Evolutionary conservation across 139 green algal genomes (phyloP).

Genomic region (Chlamydomonas asymmetrica): DNA sequence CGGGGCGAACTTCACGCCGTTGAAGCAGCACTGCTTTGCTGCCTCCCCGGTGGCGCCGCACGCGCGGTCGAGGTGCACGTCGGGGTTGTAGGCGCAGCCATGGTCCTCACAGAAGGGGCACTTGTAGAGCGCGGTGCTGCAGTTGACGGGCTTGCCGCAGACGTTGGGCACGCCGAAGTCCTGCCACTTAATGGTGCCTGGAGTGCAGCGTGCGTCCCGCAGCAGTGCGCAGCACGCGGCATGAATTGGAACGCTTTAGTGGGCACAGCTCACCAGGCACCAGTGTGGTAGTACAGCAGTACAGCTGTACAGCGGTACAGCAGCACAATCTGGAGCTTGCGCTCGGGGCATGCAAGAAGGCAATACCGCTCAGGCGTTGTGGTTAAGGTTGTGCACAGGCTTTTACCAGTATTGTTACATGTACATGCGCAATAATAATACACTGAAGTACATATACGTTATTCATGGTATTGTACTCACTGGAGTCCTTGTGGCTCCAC

Average conservation of each 20-base stretch:
- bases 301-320: neutral
- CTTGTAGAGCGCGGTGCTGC: neutral
- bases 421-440: too few species aligned
- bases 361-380: too few species aligned
- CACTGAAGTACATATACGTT: too few species aligned
- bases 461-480: too few species aligned
- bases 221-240: too few species aligned
- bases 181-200: too few species aligned
- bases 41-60: neutral
- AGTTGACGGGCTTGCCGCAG: neutral
- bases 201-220: too few species aligned
- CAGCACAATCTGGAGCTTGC: neutral
- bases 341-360: too few species aligned
- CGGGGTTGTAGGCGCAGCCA: neutral
- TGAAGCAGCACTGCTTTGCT: neutral
- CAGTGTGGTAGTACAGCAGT: neutral
- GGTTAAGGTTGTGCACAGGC: too few species aligned
- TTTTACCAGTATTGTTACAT: too few species aligned
- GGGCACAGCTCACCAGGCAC: neutral
- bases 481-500: neutral
- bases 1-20: slow-evolving; percentile 1
- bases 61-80: neutral
- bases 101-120: neutral
- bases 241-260: neutral
- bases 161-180: neutral